Conservation (phyloP, 345 rosid species). For the Turnera subulata region DNA sequence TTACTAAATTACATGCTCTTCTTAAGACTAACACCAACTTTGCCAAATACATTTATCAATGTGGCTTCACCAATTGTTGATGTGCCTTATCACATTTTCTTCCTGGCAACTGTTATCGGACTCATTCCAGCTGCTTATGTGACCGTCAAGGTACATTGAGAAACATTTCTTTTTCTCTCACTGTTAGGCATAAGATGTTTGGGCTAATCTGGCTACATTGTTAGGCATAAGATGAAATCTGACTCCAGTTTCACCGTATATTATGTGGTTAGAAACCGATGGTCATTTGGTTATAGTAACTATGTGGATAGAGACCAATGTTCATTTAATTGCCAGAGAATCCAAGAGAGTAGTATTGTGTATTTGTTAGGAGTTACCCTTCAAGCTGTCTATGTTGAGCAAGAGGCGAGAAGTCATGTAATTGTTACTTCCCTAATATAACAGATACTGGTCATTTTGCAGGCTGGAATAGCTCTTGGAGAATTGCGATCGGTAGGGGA, state of each 20-base stretch:
- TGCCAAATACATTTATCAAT: slow-evolving; percentile 89
- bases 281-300: too few species aligned
- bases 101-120: slow-evolving; percentile 71
- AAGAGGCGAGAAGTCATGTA: neutral
- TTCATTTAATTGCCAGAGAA: too few species aligned
- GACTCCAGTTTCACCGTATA: too few species aligned
- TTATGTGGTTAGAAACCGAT: too few species aligned
- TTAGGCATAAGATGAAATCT: neutral
- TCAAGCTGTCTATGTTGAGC: too few species aligned
- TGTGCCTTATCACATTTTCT: slow-evolving; percentile 87
- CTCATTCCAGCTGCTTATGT: slow-evolving; percentile 90
- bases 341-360: too few species aligned
- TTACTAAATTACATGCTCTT: slow-evolving; percentile 86
- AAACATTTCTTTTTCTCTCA: neutral
- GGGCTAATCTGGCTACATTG: neutral
- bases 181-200: neutral
- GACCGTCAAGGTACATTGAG: slow-evolving; percentile 66
- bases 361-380: too few species aligned
- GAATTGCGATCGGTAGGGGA: slow-evolving; percentile 74
- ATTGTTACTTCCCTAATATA: neutral
- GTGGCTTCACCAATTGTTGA: slow-evolving; percentile 91
- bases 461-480: slow-evolving; percentile 94
- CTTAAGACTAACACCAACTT: slow-evolving; percentile 84
- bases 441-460: slow-evolving; percentile 16
- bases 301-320: too few species aligned